Evolutionary conservation across 345 rosid genomes (phyloP).

Genomic region (Linum tenue): DNA sequence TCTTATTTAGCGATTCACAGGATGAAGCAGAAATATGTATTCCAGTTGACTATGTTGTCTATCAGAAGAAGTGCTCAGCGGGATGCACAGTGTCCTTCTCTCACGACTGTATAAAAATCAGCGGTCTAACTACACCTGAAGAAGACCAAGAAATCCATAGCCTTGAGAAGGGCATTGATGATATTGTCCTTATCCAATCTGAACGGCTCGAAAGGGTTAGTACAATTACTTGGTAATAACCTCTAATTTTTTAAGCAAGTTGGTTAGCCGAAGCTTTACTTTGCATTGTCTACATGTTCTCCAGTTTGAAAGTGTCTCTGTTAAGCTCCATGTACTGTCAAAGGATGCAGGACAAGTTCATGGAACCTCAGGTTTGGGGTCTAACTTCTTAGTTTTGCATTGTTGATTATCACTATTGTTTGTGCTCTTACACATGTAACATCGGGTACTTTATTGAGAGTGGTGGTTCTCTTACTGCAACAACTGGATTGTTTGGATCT

Average conservation of each 20-base stretch:
- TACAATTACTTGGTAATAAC: background rate
- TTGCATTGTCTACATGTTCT: conserved; percentile 11
- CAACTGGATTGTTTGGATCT: background rate
- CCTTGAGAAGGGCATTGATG: conserved; percentile 57
- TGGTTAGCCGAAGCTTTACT: conserved; percentile 4
- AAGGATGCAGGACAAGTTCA: conserved; percentile 33
- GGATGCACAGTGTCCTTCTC: conserved; percentile 52
- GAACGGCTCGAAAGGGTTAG: conserved; percentile 66
- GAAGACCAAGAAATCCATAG: conserved; percentile 28
- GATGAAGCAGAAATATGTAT: conserved; percentile 40
- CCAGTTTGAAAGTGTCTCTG: conserved; percentile 48
- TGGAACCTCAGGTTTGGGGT: conserved; percentile 40
- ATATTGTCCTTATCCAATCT: conserved; percentile 51
- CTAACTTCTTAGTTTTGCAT: background rate
- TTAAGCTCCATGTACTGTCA: conserved; percentile 42
- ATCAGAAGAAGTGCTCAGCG: conserved; percentile 32
- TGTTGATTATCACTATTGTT: background rate
- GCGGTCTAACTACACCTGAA: conserved; percentile 27
- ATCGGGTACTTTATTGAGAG: background rate
- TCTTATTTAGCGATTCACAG: conserved; percentile 31
- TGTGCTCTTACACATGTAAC: background rate
- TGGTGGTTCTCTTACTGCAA: background rate
- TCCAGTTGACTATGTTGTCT: conserved; percentile 51
- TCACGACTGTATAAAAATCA: conserved; percentile 37
- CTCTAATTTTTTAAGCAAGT: background rate